A percentile compares a stretch with the other conserved stretches of the same genome.
Evolutionary conservation across 164 flowering plant genomes (phyloP).

Genomic region (Hamamelis virginiana): DNA sequence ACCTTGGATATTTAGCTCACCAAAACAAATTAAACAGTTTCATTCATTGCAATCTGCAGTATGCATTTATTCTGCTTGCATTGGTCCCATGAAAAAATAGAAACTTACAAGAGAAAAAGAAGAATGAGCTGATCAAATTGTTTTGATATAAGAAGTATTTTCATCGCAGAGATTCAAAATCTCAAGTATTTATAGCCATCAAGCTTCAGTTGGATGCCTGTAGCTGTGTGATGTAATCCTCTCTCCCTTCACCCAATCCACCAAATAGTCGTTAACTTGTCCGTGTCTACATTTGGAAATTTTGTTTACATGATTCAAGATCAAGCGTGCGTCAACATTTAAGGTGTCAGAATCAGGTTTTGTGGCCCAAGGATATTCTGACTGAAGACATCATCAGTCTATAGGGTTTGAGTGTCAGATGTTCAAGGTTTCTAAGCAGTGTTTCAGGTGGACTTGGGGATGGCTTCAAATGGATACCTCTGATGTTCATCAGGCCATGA

Average conservation of each 20-base stretch:
- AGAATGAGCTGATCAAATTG: too few species aligned
- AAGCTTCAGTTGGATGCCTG: background rate
- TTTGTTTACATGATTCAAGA: too few species aligned
- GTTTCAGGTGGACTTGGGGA: background rate
- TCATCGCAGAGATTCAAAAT: too few species aligned
- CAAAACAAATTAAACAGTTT: background rate
- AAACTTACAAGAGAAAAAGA: background rate
- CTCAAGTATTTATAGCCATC: background rate
- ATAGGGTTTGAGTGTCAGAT: background rate
- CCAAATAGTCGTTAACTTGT: too few species aligned
- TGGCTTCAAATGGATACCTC: background rate
- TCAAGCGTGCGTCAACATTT: too few species aligned
- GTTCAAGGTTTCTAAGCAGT: background rate
- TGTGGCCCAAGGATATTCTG: too few species aligned
- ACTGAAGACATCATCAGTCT: too few species aligned
- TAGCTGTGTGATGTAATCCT: background rate
- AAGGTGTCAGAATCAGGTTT: too few species aligned
- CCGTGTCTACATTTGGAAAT: too few species aligned
- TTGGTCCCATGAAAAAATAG: background rate
- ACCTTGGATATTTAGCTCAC: background rate
- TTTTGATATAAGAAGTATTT: too few species aligned
- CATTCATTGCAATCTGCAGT: background rate
- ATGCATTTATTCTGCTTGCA: background rate
- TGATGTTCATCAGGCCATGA: too few species aligned
- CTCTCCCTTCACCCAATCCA: too few species aligned